Evolutionary conservation across 768 basidiomycete species (phyloP), one percentile per base, ranked within the genome.

Genomic region (Chalciporus chontae): DNA sequence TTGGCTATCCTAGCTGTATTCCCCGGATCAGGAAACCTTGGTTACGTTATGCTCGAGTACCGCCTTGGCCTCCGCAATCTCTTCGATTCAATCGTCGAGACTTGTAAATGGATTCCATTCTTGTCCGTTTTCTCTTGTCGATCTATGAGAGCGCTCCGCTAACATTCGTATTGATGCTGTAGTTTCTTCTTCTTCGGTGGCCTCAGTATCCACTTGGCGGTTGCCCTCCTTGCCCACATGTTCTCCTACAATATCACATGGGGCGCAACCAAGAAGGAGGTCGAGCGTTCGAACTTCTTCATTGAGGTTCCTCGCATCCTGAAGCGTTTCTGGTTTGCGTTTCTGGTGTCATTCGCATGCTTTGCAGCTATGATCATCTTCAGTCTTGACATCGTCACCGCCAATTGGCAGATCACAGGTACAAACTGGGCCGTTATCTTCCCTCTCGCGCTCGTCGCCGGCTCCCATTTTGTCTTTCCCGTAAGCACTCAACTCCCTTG

Each of bases 241-340:
- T 77, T 81, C 60, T 78, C 78, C 23, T 83, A 81, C 65, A 77
- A 84, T 65, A 77, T 79, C 56, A 69, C 67, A 6, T 84, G 82
- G 83, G 73, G 75, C 2, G 74, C 80, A 13, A 84, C 82, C 6
- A 77, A 80, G 60, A 94, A 92, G 77, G 87, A 90, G 66, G 90
- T 94, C 34, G 86, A 93, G 65, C 77, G 81, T 27, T 89, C 87
- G 19, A 94, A 94, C 64, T 93, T 95, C 73, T 93, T 89, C 78
- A 79, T 86, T 44, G 92, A 95, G 64, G 82, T 93, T 11, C 93
- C 93, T 1, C 80, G 81, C 49, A 92, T 94, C 63, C 71, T 85
- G 61, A 81, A 82, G 55, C 84, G 90, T 4, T 94, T 90, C 72
- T 83, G 86, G 76, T 59, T 80, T 41, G 77, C 80, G 38, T 74